Evolutionary conservation across 2,329 filamentous ascomycete species (phyloP), one percentile per base, ranked within the genome.

Genomic region (Cercospora canescens): DNA sequence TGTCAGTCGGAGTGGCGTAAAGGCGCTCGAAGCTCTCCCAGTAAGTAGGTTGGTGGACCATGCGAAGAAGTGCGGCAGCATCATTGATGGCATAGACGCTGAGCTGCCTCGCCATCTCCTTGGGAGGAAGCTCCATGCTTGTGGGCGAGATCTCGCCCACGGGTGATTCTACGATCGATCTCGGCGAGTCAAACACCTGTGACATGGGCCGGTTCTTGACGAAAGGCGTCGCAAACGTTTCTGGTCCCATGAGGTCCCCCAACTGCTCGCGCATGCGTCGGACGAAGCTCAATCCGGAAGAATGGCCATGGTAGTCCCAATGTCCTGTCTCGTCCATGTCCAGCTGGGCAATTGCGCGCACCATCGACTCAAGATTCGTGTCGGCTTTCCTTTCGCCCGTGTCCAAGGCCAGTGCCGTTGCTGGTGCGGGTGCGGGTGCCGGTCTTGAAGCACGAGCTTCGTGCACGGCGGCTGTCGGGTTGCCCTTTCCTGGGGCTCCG

Each of bases 291-390:
- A 94, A 86, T 2, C 94, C 94, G 0, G 95, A 98, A 0, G 94
- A 97, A 69, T 92, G 91, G 56, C 95, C 95, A 75, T 96, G 93
- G 74, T 97, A 99, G 78, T 98, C 94, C 89, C 93, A 96, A 72
- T 95, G 89, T 48, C 94, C 94, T 73, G 89, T 88, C 72, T 98
- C 94, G 73, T 96, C 93, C 35, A 98, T 85, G 74, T 98, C 94
- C 18, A 99, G 85, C 76, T 94, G 91, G 37, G 94, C 95, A 2
- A 94, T 93, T 48, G 92, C 92, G 76, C 94, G 91, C 65, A 98
- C 93, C 94, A 99, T 98, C 30, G 94, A 96, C 75, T 94, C 89
- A 28, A 99, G 83, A 70, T 94, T 87, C 11, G 87, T 88, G 71
- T 94, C 92, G 54, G 74, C 70, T 65, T 76, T 68, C 24, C 69